Conservation (phyloP, 2,329 filamentous ascomycete genomes). For the Calycina marina region DNA sequence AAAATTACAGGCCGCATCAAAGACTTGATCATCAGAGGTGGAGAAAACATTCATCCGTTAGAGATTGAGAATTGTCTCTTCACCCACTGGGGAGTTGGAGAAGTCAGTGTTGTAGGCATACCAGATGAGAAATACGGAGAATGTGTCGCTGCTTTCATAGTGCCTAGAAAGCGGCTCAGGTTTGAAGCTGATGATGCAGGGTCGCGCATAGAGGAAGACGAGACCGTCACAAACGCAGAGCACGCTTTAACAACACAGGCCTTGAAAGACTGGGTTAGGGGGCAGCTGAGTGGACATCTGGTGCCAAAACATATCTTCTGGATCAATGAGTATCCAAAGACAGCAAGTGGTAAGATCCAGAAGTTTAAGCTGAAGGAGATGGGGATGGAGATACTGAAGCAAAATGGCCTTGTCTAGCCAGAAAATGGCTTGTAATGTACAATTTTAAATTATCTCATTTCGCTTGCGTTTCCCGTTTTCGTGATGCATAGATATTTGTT, state of each 20-base stretch:
- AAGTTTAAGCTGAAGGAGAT: slow-evolving; percentile 73
- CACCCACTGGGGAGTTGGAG: slow-evolving; percentile 51
- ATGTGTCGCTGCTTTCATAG: slow-evolving; percentile 70
- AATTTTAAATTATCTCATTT: too few relatives aligned
- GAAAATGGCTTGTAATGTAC: too few relatives aligned
- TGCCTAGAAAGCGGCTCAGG: slow-evolving; percentile 30
- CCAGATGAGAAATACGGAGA: slow-evolving; percentile 77
- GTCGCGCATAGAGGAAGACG: slow-evolving; percentile 5
- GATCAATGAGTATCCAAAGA: slow-evolving; percentile 77
- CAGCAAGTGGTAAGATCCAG: slow-evolving; percentile 91
- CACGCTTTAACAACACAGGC: slow-evolving; percentile 36
- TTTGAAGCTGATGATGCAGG: slow-evolving; percentile 18
- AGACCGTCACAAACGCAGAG: slow-evolving; percentile 9
- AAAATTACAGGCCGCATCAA: slow-evolving; percentile 86
- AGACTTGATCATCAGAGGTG: slow-evolving; percentile 86
- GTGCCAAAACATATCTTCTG: slow-evolving; percentile 87
- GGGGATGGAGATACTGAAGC: slow-evolving; percentile 33
- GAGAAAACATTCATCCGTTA: slow-evolving; percentile 90
- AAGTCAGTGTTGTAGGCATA: slow-evolving; percentile 73
- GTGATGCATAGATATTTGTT: too few relatives aligned
- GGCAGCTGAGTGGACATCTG: slow-evolving; percentile 56
- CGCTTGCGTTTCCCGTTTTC: too few relatives aligned
- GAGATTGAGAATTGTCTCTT: slow-evolving; percentile 86
- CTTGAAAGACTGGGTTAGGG: slow-evolving; percentile 58
- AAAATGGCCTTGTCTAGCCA: too few relatives aligned